Base-by-base conservation (phyloP, 345 rosid genomes). In the Raphanus raphanistrum region DNA sequence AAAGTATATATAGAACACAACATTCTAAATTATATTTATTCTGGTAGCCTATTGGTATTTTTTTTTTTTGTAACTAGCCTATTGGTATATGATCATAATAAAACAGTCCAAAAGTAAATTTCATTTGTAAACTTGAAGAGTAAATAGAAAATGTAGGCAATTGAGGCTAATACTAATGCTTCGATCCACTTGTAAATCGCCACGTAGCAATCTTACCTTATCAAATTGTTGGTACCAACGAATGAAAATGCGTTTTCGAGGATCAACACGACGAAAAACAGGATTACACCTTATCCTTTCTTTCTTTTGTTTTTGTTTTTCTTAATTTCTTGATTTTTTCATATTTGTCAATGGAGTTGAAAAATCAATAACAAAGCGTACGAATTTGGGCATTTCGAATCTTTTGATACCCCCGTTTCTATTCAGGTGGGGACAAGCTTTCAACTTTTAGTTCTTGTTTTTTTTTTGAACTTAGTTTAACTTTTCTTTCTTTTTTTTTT, bases 201-300 rank as follows among this genome's bases (percentile, higher is more conserved):
- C 70, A 76, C 60, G 76, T 70, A 17, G 6, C 35, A 26, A 72
- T 78, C 77, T 72, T 25, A 55, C 32, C 28, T 57, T 29, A 13
- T 15, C 29, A 29, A 77, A 66, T 41, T 70, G 64, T 13, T 71
- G 15, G 72, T 77, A 3, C 38, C 32, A 59, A 59, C 76, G 73
- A 72, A 72, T 72, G 63, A 66, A 72, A 66, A 57, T 45, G 28
- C 62, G 68, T 58, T 66, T 58, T 31, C 0, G 81, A 31, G 72
- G 72, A 27, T 78, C 31, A 78, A 78, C 73, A 59, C 63, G 76
- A 71, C 76, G 72, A 72, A 71, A 57, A 25, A 43, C 16, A 2
- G 63, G 81, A 78, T 78, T 78, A 45, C 81, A 66, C 68, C 81
- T 78, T 78, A 78, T 78, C 81, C 76, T 57, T 31, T 65, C 6